These are phyloP conservation scores for Forsythia suspensa DNA, from an alignment of 257 asterid species.

Conservation along the genomic window DNA sequence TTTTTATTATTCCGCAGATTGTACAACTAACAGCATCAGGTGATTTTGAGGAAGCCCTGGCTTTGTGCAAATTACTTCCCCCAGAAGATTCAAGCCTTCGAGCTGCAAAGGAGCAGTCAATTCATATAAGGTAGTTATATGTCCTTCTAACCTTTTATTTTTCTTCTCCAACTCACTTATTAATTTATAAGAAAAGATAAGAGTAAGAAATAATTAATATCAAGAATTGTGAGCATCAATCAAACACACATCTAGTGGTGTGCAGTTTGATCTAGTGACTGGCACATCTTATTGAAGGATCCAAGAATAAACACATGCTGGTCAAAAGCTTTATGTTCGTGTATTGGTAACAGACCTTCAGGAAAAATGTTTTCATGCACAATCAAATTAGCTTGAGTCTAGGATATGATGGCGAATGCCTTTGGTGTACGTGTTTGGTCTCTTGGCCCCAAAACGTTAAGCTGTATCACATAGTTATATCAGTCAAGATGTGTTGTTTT, in stretches of 20 bases:
- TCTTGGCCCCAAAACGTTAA: slow-evolving; percentile 3
- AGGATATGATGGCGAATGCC: slow-evolving; percentile 1
- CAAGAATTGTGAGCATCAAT: neutral
- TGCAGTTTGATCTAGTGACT: too few relatives aligned
- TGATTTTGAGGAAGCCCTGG: slow-evolving; percentile 95
- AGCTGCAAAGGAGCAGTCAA: slow-evolving; percentile 95
- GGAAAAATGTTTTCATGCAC: neutral
- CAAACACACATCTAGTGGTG: neutral
- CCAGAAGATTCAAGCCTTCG: slow-evolving; percentile 95
- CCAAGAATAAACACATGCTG: too few relatives aligned
- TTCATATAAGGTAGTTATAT: slow-evolving; percentile 70
- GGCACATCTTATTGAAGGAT: too few relatives aligned
- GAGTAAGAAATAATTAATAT: slow-evolving; percentile 6
- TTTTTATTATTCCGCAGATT: slow-evolving; percentile 60
- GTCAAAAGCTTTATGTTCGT: slow-evolving; percentile 5
- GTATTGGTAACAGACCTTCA: neutral
- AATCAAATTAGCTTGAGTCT: neutral
- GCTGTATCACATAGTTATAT: neutral
- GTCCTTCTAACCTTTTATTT: slow-evolving; percentile 4
- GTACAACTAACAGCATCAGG: slow-evolving; percentile 98
- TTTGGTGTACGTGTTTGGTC: neutral
- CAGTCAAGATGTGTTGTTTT: neutral
- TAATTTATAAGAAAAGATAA: neutral
- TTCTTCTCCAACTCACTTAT: neutral
- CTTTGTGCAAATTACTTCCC: slow-evolving; percentile 94